These are phyloP conservation scores for Chytriomyces sp. DNA, from an alignment of 192 early-diverging fungal species.

Conservation along the genomic window DNA sequence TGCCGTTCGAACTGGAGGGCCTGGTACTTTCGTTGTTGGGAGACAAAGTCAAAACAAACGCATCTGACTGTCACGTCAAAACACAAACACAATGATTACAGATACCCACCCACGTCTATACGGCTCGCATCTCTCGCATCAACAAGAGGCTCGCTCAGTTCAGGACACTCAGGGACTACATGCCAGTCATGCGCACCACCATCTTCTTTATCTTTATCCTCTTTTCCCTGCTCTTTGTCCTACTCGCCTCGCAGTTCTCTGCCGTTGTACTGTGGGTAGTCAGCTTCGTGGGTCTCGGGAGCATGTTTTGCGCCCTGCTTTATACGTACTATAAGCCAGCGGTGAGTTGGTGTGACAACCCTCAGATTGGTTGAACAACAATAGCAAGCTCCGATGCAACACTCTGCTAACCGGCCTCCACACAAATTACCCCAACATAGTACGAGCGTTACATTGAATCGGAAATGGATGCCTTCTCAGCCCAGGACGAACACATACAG, in stretches of 20 bases:
- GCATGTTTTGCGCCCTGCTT: slow-evolving; percentile 1
- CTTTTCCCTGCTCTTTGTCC: slow-evolving; percentile 14
- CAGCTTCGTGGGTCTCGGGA: background rate
- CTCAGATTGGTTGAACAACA: background rate
- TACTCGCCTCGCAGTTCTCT: slow-evolving; percentile 5
- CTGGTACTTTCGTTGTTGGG: background rate
- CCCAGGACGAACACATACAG: slow-evolving; percentile 19
- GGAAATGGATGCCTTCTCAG: background rate
- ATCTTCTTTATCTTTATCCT: slow-evolving; percentile 12
- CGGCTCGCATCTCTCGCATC: background rate
- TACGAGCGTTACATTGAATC: slow-evolving; percentile 10
- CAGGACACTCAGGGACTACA: slow-evolving; percentile 14
- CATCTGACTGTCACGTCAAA: no score
- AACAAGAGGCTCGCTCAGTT: slow-evolving; percentile 8
- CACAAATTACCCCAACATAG: background rate
- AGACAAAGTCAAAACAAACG: no score
- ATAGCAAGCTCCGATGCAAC: background rate
- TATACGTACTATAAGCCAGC: slow-evolving; percentile 7
- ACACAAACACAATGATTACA: no score
- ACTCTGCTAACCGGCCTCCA: no score
- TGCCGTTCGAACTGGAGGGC: slow-evolving; percentile 20
- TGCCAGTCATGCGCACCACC: background rate
- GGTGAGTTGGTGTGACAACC: background rate
- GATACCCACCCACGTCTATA: slow-evolving; percentile 11
- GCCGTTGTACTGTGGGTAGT: slow-evolving; percentile 12